Percentiles rank a stretch among this genome's conserved stretches.
These are phyloP conservation scores for Castanopsis chinensis DNA, from an alignment of 306 rosid genomes.

Conservation along the genomic window DNA sequence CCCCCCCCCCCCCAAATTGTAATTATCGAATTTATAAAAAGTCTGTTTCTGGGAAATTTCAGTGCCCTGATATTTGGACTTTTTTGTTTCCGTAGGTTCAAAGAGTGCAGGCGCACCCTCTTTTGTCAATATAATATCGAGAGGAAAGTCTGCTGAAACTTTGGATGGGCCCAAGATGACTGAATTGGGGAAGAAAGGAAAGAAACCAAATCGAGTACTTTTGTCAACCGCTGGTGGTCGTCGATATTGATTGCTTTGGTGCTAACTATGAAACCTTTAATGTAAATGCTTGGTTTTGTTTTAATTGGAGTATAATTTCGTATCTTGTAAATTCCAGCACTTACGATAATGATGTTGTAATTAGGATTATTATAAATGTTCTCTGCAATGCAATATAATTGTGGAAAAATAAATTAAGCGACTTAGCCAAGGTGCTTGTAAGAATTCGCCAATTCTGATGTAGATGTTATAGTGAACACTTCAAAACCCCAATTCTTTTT, in stretches of 20 bases:
- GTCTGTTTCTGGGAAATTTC: conserved; percentile 4
- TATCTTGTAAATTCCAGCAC: neutral
- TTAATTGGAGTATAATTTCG: neutral
- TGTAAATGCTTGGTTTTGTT: neutral
- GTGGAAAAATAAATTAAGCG: neutral
- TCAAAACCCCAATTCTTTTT: neutral
- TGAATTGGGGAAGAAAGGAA: conserved; percentile 85
- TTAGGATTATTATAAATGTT: neutral
- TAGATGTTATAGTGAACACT: neutral
- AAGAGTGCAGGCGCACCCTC: conserved; percentile 55
- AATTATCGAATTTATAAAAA: too few species aligned
- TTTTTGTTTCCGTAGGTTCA: conserved; percentile 32
- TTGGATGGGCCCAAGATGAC: conserved; percentile 51
- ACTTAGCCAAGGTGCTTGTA: neutral
- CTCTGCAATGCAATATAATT: neutral
- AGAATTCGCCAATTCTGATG: neutral
- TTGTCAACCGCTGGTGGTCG: conserved; percentile 89
- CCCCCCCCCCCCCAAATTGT: too few species aligned
- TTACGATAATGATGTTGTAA: neutral
- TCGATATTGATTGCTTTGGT: conserved; percentile 57
- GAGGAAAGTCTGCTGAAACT: conserved; percentile 46
- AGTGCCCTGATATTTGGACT: neutral
- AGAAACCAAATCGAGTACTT: conserved; percentile 75
- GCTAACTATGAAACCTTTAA: neutral
- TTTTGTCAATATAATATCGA: conserved; percentile 68